Conservation (phyloP, 345 rosid species). For the Eucalyptus erythrocorys region DNA sequence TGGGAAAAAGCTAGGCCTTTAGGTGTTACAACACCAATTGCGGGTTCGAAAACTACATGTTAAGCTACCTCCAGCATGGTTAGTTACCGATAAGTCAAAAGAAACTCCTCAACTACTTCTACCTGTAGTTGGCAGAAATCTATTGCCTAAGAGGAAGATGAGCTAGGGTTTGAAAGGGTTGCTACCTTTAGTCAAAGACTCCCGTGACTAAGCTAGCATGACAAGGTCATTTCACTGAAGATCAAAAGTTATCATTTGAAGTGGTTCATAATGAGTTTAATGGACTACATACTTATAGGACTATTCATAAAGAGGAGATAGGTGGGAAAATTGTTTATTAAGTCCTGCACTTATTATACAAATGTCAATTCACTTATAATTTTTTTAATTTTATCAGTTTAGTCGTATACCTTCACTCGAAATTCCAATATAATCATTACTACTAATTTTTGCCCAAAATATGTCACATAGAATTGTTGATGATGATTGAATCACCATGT, state of each 20-base stretch:
- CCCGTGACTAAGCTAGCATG: not conserved
- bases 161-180: not conserved
- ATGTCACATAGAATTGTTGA: rapidly evolving
- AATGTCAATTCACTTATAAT: not conserved
- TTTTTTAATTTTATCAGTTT: too few relatives aligned
- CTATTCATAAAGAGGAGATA: not conserved
- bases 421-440: not conserved
- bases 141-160: not conserved
- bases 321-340: rapidly evolving
- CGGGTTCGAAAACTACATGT: not conserved
- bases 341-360: rapidly evolving
- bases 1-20: not conserved
- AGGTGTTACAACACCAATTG: not conserved
- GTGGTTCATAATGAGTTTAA: not conserved
- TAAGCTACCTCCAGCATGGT: not conserved
- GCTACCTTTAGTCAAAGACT: not conserved
- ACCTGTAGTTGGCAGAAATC: not conserved
- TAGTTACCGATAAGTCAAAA: not conserved
- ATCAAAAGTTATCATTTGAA: not conserved
- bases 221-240: not conserved
- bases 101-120: not conserved
- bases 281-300: not conserved
- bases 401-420: rapidly evolving
- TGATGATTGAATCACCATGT: not conserved
- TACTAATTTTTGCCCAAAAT: too few relatives aligned